These are phyloP conservation scores for Clarireedia paspali DNA, from an alignment of 2,329 filamentous ascomycete species.

Conservation along the genomic window DNA sequence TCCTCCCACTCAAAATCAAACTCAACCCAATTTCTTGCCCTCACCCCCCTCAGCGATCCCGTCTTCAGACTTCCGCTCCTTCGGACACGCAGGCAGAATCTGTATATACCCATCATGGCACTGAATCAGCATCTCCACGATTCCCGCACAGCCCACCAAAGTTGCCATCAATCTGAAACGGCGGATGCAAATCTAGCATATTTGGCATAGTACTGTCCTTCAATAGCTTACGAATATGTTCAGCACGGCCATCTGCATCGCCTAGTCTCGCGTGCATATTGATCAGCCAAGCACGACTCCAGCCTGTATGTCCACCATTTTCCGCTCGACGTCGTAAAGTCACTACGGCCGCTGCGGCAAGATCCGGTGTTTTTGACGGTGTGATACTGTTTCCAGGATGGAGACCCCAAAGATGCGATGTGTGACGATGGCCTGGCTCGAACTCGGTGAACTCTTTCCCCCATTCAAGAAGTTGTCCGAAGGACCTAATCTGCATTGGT, in stretches of 20 bases:
- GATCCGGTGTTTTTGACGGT: constrained; percentile 27
- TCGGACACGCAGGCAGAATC: not conserved
- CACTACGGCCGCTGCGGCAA: constrained; percentile 26
- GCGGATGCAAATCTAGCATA: constrained; percentile 37
- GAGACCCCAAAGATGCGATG: constrained; percentile 38
- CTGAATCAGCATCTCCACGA: constrained; percentile 39
- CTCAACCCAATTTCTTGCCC: not conserved
- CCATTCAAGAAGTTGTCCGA: constrained; percentile 37
- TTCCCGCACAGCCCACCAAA: constrained; percentile 40
- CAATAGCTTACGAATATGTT: constrained; percentile 34
- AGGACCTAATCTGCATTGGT: constrained; percentile 22
- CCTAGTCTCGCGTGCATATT: constrained; percentile 38
- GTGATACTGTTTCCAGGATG: constrained; percentile 35
- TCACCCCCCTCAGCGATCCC: not conserved
- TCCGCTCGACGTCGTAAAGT: constrained; percentile 28
- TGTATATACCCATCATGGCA: constrained; percentile 21
- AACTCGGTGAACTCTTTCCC: constrained; percentile 31
- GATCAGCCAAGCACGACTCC: constrained; percentile 41
- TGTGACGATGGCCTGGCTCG: constrained; percentile 38
- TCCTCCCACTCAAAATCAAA: not conserved
- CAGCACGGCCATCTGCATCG: constrained; percentile 31
- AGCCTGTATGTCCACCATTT: constrained; percentile 39
- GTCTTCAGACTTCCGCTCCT: not conserved
- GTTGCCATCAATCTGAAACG: constrained; percentile 45
- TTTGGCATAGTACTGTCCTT: constrained; percentile 36